Conservation (phyloP, 2,329 filamentous ascomycete genomes). For the Coniochaeta hoffmannii region DNA sequence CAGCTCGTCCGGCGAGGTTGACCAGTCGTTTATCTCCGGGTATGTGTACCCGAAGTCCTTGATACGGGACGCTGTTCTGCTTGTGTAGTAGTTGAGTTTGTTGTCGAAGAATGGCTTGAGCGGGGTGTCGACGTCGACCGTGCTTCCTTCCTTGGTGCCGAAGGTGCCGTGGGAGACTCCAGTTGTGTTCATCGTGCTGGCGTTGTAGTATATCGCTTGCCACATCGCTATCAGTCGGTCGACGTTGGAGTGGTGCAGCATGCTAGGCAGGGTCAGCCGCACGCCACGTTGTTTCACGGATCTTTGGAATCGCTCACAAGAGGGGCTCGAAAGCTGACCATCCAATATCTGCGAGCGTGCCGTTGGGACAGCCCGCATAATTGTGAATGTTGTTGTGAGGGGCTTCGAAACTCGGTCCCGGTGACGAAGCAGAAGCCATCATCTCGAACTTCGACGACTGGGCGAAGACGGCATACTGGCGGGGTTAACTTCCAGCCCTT, state of each 20-base stretch:
- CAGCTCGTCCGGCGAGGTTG: slow-evolving; percentile 49
- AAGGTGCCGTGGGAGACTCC: slow-evolving; percentile 24
- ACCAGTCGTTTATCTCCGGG: slow-evolving; percentile 35
- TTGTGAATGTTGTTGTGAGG: slow-evolving; percentile 37
- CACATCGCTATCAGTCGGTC: slow-evolving; percentile 51
- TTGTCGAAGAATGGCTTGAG: slow-evolving; percentile 42
- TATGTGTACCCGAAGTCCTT: slow-evolving; percentile 33
- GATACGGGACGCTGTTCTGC: slow-evolving; percentile 19
- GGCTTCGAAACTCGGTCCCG: slow-evolving; percentile 33
- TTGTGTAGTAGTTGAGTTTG: slow-evolving; percentile 34
- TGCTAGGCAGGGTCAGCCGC: slow-evolving; percentile 19
- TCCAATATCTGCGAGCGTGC: slow-evolving; percentile 25
- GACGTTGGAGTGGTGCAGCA: slow-evolving; percentile 49
- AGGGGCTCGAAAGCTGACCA: slow-evolving; percentile 38
- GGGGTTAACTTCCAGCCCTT: neutral
- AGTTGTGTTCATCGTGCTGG: slow-evolving; percentile 23
- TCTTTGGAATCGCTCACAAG: slow-evolving; percentile 26
- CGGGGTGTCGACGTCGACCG: slow-evolving; percentile 30
- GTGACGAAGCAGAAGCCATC: slow-evolving; percentile 31
- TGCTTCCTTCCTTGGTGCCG: slow-evolving; percentile 30
- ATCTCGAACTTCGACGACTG: slow-evolving; percentile 27
- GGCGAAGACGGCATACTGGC: slow-evolving; percentile 34
- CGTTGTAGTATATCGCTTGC: slow-evolving; percentile 30
- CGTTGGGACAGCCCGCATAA: slow-evolving; percentile 25
- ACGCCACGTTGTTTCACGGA: neutral